These are phyloP conservation scores for Dinochytrium kinnereticum DNA, from an alignment of 371 early-diverging fungal genomes.

Conservation along the genomic window DNA sequence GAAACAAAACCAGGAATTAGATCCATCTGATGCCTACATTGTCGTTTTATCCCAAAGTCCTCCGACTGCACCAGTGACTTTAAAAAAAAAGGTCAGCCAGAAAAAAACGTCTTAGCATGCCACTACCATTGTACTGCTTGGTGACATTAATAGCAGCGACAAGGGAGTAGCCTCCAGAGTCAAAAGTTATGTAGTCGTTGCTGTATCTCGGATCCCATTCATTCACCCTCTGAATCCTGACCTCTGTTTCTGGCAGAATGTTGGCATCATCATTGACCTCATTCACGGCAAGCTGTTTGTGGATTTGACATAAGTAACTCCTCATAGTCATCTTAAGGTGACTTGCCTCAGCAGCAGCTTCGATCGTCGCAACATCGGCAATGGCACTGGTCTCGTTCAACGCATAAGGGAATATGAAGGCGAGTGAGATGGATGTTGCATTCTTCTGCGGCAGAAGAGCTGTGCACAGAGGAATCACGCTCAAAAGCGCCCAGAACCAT, in stretches of 20 bases:
- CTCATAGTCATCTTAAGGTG: background rate
- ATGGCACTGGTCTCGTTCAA: slow-evolving; percentile 19
- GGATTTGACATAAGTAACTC: background rate
- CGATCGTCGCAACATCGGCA: slow-evolving; percentile 25
- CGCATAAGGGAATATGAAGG: slow-evolving; percentile 32
- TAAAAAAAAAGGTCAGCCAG: background rate
- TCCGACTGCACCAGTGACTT: slow-evolving; percentile 29
- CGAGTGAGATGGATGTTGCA: slow-evolving; percentile 15
- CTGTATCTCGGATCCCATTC: slow-evolving; percentile 33
- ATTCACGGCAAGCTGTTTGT: slow-evolving; percentile 27
- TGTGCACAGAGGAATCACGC: background rate
- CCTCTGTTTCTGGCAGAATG: slow-evolving; percentile 16
- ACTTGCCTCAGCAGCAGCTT: slow-evolving; percentile 32
- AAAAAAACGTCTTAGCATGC: too few relatives aligned
- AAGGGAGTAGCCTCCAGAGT: slow-evolving; percentile 35
- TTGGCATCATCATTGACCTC: slow-evolving; percentile 22
- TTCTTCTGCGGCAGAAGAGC: background rate
- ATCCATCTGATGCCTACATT: slow-evolving; percentile 15
- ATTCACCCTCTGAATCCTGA: slow-evolving; percentile 33
- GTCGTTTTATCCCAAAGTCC: slow-evolving; percentile 29
- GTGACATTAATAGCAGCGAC: slow-evolving; percentile 27
- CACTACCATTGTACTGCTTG: slow-evolving; percentile 21
- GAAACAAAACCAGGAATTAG: too few relatives aligned
- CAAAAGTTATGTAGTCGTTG: slow-evolving; percentile 22
- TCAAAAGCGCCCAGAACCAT: background rate